phyloP scores from a whole-genome alignment of 1,284 basidiomycete genomes.

The Rhizopogon parksii region DNA sequence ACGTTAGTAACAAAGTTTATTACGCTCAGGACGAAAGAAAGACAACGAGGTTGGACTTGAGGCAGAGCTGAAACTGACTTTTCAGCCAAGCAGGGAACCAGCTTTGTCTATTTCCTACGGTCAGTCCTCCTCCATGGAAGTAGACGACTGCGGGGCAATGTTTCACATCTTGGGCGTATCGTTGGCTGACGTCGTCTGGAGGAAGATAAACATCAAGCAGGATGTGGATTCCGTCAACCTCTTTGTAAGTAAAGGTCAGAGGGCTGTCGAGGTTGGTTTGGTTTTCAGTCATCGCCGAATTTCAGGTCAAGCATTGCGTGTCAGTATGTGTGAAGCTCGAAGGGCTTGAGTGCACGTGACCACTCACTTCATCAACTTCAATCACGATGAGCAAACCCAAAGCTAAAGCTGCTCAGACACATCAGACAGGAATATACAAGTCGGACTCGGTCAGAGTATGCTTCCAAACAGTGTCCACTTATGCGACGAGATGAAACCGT shows the following conservation, averaged over 20 bases:
- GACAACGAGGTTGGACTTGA: not conserved
- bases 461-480: conserved; percentile 8
- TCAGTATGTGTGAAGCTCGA: too few species aligned
- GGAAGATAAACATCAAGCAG: conserved; percentile 32
- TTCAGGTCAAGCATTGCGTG: too few species aligned
- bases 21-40: not conserved
- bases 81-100: conserved; percentile 60
- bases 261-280: not conserved
- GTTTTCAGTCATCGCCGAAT: not conserved
- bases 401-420: conserved; percentile 34
- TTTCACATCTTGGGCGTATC: conserved; percentile 9
- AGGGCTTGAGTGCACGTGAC: not conserved
- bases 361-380: not conserved
- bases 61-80: conserved; percentile 32
- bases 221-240: conserved; percentile 11
- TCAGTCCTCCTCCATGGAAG: conserved; percentile 60
- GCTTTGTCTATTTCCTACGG: conserved; percentile 47
- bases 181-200: not conserved
- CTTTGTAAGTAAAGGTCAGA: conserved; percentile 19
- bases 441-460: conserved; percentile 58
- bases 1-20: conserved; percentile 8
- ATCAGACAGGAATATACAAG: conserved; percentile 59
- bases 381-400: conserved; percentile 45
- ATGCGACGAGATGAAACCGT: conserved; percentile 15
- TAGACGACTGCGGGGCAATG: conserved; percentile 42